Conservation (phyloP, 257 asterid genomes). For the Capsicum chinense region DNA sequence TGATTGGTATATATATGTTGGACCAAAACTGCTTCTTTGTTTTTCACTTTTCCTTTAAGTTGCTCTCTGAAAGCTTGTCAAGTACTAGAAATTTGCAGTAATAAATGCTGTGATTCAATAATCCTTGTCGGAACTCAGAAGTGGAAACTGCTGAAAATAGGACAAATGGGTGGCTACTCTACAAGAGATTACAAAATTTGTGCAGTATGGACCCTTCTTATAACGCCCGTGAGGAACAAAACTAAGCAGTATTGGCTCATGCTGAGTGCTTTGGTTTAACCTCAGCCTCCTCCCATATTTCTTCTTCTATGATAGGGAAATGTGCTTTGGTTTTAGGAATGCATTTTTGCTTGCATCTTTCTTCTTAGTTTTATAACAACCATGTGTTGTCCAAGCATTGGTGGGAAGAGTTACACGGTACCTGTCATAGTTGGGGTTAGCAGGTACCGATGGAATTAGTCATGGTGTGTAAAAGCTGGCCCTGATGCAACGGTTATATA, state of each 20-base stretch:
- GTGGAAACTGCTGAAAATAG: not conserved
- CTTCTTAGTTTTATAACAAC: conserved; percentile 8
- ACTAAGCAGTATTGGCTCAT: not conserved
- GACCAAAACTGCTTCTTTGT: conserved; percentile 8
- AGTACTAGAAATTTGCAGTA: conserved; percentile 19
- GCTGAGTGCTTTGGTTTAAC: not conserved
- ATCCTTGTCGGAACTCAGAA: not conserved
- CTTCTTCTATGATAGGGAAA: not conserved
- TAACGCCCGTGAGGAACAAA: not conserved
- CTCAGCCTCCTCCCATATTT: not conserved
- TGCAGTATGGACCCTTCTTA: conserved; percentile 3
- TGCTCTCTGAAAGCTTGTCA: conserved; percentile 19
- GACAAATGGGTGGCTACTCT: not conserved
- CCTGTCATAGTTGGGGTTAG: not conserved
- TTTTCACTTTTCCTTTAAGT: conserved; percentile 16
- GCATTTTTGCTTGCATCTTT: not conserved
- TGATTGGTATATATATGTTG: conserved; percentile 9
- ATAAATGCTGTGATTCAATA: not conserved
- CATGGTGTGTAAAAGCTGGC: too few relatives aligned
- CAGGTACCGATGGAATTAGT: not conserved
- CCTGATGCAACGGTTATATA: too few relatives aligned
- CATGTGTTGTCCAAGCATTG: not conserved
- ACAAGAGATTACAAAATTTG: not conserved
- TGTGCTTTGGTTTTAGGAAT: conserved; percentile 13
- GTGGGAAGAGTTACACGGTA: not conserved